Base-by-base conservation (phyloP, 352 stramenopile species). In the Phytophthora litchii region DNA sequence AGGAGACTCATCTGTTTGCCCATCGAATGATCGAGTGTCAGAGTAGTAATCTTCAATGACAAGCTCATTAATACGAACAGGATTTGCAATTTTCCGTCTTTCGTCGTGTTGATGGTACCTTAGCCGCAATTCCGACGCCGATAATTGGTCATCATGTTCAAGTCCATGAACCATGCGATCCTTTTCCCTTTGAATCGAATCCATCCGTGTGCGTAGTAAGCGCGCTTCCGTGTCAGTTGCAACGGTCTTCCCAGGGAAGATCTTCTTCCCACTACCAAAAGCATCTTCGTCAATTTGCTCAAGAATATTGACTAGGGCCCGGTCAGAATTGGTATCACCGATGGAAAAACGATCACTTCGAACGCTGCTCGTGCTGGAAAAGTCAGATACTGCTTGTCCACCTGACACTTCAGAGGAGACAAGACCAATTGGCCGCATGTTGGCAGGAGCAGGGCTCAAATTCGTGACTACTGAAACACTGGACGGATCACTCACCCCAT, bases 1-100 rank as follows among this genome's bases (percentile, higher is more conserved):
- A 34, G 79, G 73, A 21, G 67, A 58, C 29, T 68, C 64, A 8
- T 69, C 48, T 27, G 16, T 50, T 19, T 56, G 7, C 16, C 32
- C 36, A 10, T 63, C 54, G 11, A 70, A 42, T 23, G 48, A 47
- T 21, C 64, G 45, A 21, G 61, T 83, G 0, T 82, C 55, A 3
- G 73, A 70, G 48, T 93, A 95, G 41, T 94, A 95, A 23, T 95
- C 76, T 56, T 95, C 87, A 25, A 95, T 95, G 10, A 95, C 74
- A 3, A 95, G 70, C 56, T 93, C 85, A 36, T 91, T 93, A 54
- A 93, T 92, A 14, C 82, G 78, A 49, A 92, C 54, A 14, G 58
- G 63, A 13, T 64, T 72, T 5, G 49, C 41, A 11, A 41, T 66
- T 16, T 76, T 80, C 0, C 74, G 71, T 34, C 83, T 74, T 13